Conservation (phyloP, 208 protist species). For the Leishmania turanica region DNA sequence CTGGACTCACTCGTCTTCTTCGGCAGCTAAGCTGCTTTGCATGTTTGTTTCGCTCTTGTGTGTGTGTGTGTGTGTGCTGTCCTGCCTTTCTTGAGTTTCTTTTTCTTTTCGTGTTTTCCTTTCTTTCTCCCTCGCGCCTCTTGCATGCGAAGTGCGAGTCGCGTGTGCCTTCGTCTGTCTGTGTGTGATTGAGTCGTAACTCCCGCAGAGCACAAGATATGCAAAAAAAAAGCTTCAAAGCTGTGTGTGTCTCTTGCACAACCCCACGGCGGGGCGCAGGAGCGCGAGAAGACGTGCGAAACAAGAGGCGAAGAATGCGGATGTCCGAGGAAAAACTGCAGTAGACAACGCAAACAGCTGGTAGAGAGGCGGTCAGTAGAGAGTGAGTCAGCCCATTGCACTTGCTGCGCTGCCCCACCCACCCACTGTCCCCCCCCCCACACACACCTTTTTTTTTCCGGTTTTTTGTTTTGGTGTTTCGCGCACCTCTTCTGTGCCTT, state of each 20-base stretch:
- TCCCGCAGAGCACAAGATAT: neutral
- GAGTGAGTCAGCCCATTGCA: neutral
- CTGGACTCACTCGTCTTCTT: neutral
- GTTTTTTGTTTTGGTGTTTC: neutral
- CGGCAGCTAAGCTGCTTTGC: neutral
- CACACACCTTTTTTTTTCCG: slow-evolving; percentile 7
- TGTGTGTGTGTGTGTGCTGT: neutral
- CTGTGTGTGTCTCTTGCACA: neutral
- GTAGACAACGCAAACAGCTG: neutral
- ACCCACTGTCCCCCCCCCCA: too few species aligned
- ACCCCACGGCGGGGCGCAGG: neutral
- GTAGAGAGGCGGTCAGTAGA: neutral
- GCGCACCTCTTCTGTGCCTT: neutral
- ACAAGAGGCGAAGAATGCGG: neutral
- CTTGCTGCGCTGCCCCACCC: neutral
- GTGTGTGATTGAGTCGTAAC: neutral
- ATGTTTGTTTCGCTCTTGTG: neutral
- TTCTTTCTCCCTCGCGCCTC: neutral
- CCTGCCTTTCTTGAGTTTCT: neutral
- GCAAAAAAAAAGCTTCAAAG: too few species aligned
- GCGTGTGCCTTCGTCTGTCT: neutral
- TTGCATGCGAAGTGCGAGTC: neutral
- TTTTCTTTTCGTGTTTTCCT: neutral
- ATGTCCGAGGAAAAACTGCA: neutral
- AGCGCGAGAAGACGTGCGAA: neutral